Conservation (phyloP, 1,139 yeast genomes). For the Wickerhamomyces sp. region DNA sequence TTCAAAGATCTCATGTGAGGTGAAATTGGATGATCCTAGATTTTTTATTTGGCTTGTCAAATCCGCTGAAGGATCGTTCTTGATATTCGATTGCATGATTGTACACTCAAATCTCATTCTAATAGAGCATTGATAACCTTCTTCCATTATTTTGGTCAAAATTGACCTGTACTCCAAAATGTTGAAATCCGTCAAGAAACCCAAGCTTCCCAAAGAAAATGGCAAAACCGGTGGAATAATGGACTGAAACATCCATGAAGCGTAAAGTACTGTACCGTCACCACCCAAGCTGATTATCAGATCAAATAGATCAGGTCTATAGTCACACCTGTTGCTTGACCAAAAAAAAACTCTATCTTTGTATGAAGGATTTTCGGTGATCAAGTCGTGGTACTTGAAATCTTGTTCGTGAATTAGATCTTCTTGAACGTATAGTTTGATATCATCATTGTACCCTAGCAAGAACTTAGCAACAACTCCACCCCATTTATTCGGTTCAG, state of each 20-base stretch:
- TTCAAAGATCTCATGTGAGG: slow-evolving; percentile 30
- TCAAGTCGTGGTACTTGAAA: slow-evolving; percentile 38
- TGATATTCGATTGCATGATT: slow-evolving; percentile 38
- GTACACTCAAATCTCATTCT: slow-evolving; percentile 79
- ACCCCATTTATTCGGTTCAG: slow-evolving; percentile 49
- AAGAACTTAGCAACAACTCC: slow-evolving; percentile 56
- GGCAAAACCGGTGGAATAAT: slow-evolving; percentile 81
- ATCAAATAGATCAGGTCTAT: slow-evolving; percentile 48
- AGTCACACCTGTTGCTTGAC: slow-evolving; percentile 46
- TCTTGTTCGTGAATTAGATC: slow-evolving; percentile 39
- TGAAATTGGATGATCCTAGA: slow-evolving; percentile 10
- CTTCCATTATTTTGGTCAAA: slow-evolving; percentile 48
- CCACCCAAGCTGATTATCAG: slow-evolving; percentile 71
- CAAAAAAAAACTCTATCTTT: slow-evolving; percentile 45
- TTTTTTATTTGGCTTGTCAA: slow-evolving; percentile 13
- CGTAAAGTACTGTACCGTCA: slow-evolving; percentile 81
- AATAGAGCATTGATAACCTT: slow-evolving; percentile 63
- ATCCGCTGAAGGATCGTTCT: slow-evolving; percentile 13
- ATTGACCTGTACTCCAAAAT: slow-evolving; percentile 49
- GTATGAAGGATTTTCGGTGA: slow-evolving; percentile 30
- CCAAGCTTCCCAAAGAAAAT: slow-evolving; percentile 78
- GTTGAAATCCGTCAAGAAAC: slow-evolving; percentile 77
- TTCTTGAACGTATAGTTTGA: slow-evolving; percentile 48
- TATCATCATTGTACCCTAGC: slow-evolving; percentile 35
- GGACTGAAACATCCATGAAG: slow-evolving; percentile 54